Percentiles rank a stretch among this genome's conserved stretches.
phyloP scores from a whole-genome alignment of 2,329 filamentous ascomycete species.

The Botrytis fragariae region DNA sequence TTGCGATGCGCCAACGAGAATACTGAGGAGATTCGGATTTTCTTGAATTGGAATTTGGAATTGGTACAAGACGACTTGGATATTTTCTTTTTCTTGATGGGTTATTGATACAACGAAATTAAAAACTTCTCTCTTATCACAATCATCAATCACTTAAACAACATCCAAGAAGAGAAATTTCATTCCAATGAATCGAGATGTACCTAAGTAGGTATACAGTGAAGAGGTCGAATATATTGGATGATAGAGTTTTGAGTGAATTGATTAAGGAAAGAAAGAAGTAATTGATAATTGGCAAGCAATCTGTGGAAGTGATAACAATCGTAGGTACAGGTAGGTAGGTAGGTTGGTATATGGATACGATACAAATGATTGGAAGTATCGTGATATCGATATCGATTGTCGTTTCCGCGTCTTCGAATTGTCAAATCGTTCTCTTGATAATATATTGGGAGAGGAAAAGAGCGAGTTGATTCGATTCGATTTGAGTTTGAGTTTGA shows the following conservation, averaged over 20 bases:
- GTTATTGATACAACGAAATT: slow-evolving; percentile 15
- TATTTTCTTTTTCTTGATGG: slow-evolving; percentile 20
- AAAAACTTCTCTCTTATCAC: slow-evolving; percentile 13
- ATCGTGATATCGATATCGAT: background rate
- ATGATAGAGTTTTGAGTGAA: background rate
- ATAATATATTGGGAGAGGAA: background rate
- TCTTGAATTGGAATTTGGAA: background rate
- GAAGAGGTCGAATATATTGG: background rate
- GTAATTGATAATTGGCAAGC: background rate
- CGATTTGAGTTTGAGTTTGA: background rate
- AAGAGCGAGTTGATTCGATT: background rate
- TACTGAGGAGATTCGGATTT: background rate
- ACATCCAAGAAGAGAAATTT: background rate
- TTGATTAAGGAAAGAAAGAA: background rate
- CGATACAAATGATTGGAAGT: background rate
- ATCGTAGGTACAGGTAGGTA: background rate
- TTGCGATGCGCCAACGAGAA: slow-evolving; percentile 1
- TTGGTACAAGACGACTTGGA: slow-evolving; percentile 4
- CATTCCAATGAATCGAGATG: background rate
- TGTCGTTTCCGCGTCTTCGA: background rate
- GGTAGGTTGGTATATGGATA: background rate
- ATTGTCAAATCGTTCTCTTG: background rate
- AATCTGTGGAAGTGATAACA: background rate
- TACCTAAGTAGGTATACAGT: background rate
- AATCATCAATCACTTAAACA: slow-evolving; percentile 4